These are phyloP conservation scores for Botrytis elliptica DNA, from an alignment of 2,329 filamentous ascomycete species.

Conservation along the genomic window DNA sequence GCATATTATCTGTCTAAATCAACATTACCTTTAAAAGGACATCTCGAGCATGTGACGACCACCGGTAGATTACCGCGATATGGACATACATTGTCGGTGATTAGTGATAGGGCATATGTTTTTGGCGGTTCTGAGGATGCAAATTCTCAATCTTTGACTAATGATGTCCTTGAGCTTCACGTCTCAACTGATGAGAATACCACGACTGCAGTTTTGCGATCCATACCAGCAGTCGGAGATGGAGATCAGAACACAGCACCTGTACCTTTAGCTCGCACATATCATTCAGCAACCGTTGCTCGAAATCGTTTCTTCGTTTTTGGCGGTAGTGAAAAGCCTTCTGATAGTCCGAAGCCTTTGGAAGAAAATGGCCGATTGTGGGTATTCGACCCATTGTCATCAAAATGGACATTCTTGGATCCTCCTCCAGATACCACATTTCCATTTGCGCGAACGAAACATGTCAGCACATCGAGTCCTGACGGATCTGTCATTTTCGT, in stretches of 20 bases:
- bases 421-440: conserved; percentile 10
- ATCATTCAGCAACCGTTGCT: conserved; percentile 8
- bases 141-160: not conserved
- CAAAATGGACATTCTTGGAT: conserved; percentile 9
- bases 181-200: conserved; percentile 10
- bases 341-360: not conserved
- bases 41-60: conserved; percentile 12
- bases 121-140: conserved; percentile 2
- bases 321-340: not conserved
- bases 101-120: conserved; percentile 17
- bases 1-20: conserved; percentile 15
- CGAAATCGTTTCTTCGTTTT: conserved; percentile 10
- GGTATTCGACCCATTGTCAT: conserved; percentile 8
- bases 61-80: not conserved
- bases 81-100: conserved; percentile 12
- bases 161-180: conserved; percentile 17
- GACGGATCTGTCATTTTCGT: conserved; percentile 7
- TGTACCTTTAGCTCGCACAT: not conserved
- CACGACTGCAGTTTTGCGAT: conserved; percentile 11
- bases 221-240: conserved; percentile 2
- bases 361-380: conserved; percentile 16
- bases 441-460: not conserved
- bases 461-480: conserved; percentile 1
- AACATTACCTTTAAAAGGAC: conserved; percentile 4
- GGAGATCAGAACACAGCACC: not conserved